Evolutionary conservation across 1,284 basidiomycete species (phyloP).

Genomic region (Somion occarium): DNA sequence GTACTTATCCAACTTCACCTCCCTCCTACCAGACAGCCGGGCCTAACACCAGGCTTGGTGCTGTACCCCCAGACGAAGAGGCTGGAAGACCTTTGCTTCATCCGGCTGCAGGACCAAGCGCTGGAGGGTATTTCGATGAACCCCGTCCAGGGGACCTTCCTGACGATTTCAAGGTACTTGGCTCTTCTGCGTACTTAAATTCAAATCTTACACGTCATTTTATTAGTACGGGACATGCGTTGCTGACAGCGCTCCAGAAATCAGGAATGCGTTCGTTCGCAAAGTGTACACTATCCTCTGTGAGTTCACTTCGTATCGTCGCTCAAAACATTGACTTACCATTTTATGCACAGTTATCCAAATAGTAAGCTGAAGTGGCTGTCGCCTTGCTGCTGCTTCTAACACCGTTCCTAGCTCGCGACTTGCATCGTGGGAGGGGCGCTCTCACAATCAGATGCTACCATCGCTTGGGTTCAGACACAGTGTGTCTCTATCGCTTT

Average conservation of each 20-base stretch:
- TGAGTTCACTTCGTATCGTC: conserved; percentile 33
- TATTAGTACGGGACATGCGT: conserved; percentile 73
- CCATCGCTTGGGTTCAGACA: conserved; percentile 63
- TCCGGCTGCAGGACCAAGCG: conserved; percentile 34
- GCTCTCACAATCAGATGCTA: conserved; percentile 52
- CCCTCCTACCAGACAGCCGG: conserved; percentile 21
- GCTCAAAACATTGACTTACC: background rate
- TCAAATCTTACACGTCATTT: no score
- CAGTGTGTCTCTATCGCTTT: conserved; percentile 41
- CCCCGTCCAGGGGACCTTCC: conserved; percentile 67
- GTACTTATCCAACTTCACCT: conserved; percentile 22
- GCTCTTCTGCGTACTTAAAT: background rate
- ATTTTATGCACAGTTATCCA: conserved; percentile 37
- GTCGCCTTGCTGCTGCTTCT: background rate
- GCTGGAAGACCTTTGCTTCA: conserved; percentile 43
- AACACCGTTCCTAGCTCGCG: conserved; percentile 41
- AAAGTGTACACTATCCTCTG: conserved; percentile 81
- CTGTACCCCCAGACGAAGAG: conserved; percentile 14
- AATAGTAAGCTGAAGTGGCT: conserved; percentile 46
- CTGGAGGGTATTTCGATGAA: conserved; percentile 60
- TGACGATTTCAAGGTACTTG: conserved; percentile 76
- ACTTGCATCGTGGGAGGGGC: conserved; percentile 66
- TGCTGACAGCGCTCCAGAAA: conserved; percentile 65
- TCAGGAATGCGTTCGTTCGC: conserved; percentile 71
- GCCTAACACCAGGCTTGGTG: background rate